Conservation (phyloP, 495 filamentous ascomycete genomes). For the Daldinia decipiens region DNA sequence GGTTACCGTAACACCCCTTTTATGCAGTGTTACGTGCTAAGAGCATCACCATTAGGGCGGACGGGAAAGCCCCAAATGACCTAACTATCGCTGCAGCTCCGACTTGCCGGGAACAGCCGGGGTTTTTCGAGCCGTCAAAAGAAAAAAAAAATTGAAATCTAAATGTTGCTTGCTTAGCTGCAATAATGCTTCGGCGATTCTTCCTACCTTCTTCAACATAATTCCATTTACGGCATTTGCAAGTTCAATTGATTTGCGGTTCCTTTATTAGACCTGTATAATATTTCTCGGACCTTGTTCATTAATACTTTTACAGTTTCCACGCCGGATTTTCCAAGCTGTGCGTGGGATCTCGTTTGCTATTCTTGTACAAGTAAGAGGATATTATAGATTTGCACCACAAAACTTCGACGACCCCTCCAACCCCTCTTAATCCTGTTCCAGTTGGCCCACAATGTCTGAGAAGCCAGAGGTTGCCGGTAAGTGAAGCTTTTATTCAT, state of each 20-base stretch:
- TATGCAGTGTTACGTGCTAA: slow-evolving; percentile 42
- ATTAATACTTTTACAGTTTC: slow-evolving; percentile 41
- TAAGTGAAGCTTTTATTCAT: slow-evolving; percentile 28
- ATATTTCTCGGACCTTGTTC: slow-evolving; percentile 42
- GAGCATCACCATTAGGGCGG: slow-evolving; percentile 42
- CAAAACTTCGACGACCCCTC: slow-evolving; percentile 20
- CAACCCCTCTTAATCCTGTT: slow-evolving; percentile 19
- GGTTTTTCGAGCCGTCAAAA: slow-evolving; percentile 32
- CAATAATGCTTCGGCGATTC: slow-evolving; percentile 21
- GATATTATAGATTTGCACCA: slow-evolving; percentile 35
- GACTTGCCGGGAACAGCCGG: slow-evolving; percentile 50
- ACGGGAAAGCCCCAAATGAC: slow-evolving; percentile 26
- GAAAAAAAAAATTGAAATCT: slow-evolving; percentile 38
- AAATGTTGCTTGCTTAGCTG: slow-evolving; percentile 25
- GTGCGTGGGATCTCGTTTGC: slow-evolving; percentile 38
- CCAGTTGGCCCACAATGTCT: slow-evolving; percentile 39
- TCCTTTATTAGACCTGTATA: slow-evolving; percentile 52
- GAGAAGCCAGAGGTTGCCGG: slow-evolving; percentile 42
- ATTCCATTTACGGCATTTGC: slow-evolving; percentile 12
- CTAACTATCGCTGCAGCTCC: slow-evolving; percentile 45
- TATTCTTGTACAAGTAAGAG: slow-evolving; percentile 39
- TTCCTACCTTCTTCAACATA: slow-evolving; percentile 50
- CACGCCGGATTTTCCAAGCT: slow-evolving; percentile 36
- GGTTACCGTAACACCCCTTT: slow-evolving; percentile 23
- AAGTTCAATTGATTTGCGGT: slow-evolving; percentile 51